Evolutionary conservation across 306 rosid species (phyloP), one percentile per base, ranked within the genome.

Genomic region (Rubus idaeus): DNA sequence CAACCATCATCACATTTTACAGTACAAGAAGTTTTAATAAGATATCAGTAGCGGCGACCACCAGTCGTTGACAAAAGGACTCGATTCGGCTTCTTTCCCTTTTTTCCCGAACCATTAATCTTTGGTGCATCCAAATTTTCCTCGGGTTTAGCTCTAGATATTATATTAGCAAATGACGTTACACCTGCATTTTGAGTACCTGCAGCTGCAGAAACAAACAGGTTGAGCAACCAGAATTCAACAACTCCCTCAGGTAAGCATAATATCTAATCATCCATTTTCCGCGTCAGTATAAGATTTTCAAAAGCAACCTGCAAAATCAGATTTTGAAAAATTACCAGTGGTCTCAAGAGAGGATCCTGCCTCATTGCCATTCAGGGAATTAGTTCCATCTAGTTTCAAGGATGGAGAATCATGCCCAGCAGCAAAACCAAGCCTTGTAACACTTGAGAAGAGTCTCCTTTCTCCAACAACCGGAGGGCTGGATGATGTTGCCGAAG

Each of bases 401-500:
- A 95, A 79, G 81, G 91, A 72, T 23, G 97, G 97, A 79, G 96
- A 92, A 82, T 92, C 97, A 67, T 95, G 97, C n/a, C 61, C 97
- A 39, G 98, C 97, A 67, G 97, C 97, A 77, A 92, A 95, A 74
- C 98, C 98, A 68, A 92, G 93, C 84, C 78, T 87, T 2, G 98
- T 90, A 68, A 95, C 98, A 62, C 75, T 95, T 14, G 97, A 95
- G 76, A 95, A 95, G 68, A 90, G 88, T 61, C 75, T 86, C 81
- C 96, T 86, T 81, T 86, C 97, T 66, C 88, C 96, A 64, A 87
- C 87, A 82, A 88, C 61, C 0, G 96, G 93, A 57, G 96, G 86
- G 80, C 98, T 94, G 5, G 95, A 84, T 45, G 97, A 86, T 26
- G 79, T 75, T 42, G 53, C 68, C 16, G 87, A 56, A 64, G 95